Percentiles rank a stretch among this genome's conserved stretches.
Conservation (phyloP, 1,139 yeast species). For the Hansenula sp. region DNA sequence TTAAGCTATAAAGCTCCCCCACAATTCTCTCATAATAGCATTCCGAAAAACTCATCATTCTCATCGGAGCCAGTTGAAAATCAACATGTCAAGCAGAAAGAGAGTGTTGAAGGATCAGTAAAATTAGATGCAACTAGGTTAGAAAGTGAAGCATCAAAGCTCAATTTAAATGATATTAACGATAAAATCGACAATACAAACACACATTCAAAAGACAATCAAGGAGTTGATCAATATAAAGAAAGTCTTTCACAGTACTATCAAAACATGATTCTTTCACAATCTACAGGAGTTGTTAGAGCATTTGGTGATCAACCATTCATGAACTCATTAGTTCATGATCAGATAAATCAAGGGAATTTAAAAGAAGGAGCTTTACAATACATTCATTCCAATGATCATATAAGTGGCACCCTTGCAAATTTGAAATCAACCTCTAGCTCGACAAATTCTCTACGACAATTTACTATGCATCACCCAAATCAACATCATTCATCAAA, state of each 20-base stretch:
- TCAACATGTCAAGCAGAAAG: not conserved
- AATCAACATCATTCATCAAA: not conserved
- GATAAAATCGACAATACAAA: not conserved
- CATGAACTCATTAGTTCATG: slow-evolving; percentile 21
- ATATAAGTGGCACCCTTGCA: slow-evolving; percentile 14
- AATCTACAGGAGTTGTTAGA: slow-evolving; percentile 44
- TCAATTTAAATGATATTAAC: not conserved
- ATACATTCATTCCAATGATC: slow-evolving; percentile 23
- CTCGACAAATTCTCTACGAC: slow-evolving; percentile 20
- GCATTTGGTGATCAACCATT: slow-evolving; percentile 31
- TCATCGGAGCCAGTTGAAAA: slow-evolving; percentile 1
- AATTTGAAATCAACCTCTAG: slow-evolving; percentile 9
- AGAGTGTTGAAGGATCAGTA: not conserved
- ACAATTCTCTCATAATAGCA: slow-evolving; percentile 17
- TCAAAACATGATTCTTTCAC: slow-evolving; percentile 40
- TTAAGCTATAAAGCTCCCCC: slow-evolving; percentile 21
- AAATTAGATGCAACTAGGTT: not conserved
- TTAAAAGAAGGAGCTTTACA: slow-evolving; percentile 10
- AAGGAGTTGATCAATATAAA: slow-evolving; percentile 5
- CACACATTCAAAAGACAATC: not conserved
- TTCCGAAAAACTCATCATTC: slow-evolving; percentile 9
- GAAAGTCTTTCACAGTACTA: slow-evolving; percentile 26
- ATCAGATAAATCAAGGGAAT: slow-evolving; percentile 1
- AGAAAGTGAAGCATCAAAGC: not conserved
- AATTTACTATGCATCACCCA: slow-evolving; percentile 15